phyloP scores from a whole-genome alignment of 306 rosid species.

The Rosa multiflora region DNA sequence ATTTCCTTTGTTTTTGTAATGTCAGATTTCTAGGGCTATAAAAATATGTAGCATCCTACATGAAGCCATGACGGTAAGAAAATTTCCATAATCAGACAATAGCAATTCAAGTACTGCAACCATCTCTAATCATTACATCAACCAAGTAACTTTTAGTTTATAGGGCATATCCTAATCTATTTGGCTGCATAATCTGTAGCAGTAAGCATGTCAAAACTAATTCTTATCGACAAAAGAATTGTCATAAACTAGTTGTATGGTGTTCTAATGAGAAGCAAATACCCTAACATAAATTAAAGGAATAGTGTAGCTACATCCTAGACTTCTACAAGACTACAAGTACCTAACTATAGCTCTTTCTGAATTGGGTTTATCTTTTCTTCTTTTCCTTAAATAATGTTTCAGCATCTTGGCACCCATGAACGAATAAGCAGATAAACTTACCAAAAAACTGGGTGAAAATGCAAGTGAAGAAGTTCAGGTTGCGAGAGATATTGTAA shows the following conservation, averaged over 20 bases:
- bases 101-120: no score
- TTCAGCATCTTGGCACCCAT: conserved; percentile 10
- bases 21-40: no score
- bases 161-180: no score
- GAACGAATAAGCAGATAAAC: conserved; percentile 29
- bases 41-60: no score
- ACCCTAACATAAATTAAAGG: neutral
- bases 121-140: no score
- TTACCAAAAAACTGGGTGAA: conserved; percentile 95
- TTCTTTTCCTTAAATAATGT: neutral
- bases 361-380: neutral
- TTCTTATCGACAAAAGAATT: no score
- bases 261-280: neutral
- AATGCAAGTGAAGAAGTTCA: conserved; percentile 93
- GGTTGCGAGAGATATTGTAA: conserved; percentile 82
- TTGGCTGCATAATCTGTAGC: no score
- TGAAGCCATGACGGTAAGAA: no score
- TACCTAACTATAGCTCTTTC: neutral
- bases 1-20: no score
- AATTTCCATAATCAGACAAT: no score
- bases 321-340: neutral
- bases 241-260: neutral
- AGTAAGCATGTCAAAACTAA: no score
- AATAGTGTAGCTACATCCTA: neutral
- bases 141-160: no score